These are phyloP conservation scores for Micromonas pusilla DNA, from an alignment of 139 green algal genomes.

Conservation along the genomic window DNA sequence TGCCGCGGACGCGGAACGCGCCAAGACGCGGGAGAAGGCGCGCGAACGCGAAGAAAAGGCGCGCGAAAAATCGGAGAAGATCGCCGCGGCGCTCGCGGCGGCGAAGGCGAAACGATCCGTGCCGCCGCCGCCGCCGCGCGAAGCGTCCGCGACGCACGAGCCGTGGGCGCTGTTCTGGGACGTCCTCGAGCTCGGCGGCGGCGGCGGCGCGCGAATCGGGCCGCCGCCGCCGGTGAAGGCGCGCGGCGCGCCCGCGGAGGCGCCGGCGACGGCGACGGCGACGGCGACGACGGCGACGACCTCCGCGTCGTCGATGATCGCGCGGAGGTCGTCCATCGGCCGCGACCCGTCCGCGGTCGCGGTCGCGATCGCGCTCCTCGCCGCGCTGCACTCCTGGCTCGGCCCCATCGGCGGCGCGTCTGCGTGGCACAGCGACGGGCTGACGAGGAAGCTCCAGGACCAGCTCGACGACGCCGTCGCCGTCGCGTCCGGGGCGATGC, in stretches of 20 bases:
- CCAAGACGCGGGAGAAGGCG: background rate
- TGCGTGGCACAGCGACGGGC: background rate
- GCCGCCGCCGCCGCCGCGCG: too few relatives aligned
- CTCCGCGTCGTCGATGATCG: background rate
- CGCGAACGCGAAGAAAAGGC: background rate
- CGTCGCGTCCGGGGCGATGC: background rate
- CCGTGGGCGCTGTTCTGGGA: background rate
- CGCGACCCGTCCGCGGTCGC: background rate
- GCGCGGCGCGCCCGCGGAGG: too few relatives aligned
- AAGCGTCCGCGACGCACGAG: background rate
- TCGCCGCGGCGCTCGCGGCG: too few relatives aligned
- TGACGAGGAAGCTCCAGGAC: background rate
- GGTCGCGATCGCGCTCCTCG: background rate
- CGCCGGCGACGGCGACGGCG: too few relatives aligned
- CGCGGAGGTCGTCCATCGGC: too few relatives aligned
- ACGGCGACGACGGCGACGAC: background rate
- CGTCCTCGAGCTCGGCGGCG: background rate
- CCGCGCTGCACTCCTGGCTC: background rate
- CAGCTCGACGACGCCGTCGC: background rate
- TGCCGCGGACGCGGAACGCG: background rate
- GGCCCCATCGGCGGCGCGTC: background rate
- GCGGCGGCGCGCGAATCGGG: too few relatives aligned
- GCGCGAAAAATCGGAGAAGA: too few relatives aligned
- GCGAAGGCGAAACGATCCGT: background rate
- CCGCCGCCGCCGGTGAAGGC: too few relatives aligned